Conservation (phyloP, 495 filamentous ascomycete species). For the Thozetella sp. region DNA sequence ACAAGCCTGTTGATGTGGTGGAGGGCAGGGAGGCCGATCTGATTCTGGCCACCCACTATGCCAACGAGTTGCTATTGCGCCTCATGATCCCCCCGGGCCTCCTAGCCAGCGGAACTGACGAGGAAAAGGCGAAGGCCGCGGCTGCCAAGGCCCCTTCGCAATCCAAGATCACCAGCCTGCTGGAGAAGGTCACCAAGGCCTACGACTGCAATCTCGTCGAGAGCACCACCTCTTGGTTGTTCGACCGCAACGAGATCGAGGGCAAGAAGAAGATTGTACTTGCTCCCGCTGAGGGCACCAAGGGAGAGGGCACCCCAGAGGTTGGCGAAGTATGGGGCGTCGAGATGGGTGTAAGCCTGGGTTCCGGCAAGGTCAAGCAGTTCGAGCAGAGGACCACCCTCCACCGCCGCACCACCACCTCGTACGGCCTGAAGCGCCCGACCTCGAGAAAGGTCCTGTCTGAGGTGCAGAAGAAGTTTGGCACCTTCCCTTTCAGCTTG, state of each 20-base stretch:
- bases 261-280: constrained; percentile 98
- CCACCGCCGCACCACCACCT: constrained; percentile 88
- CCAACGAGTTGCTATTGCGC: constrained; percentile 90
- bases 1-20: constrained; percentile 57
- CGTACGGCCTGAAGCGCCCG: constrained; percentile 87
- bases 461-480: constrained; percentile 95
- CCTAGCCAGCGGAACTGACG: constrained; percentile 79
- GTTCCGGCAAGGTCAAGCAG: constrained; percentile 91
- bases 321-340: constrained; percentile 98
- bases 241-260: constrained; percentile 96
- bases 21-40: constrained; percentile 81
- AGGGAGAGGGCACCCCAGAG: constrained; percentile 89
- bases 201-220: constrained; percentile 95
- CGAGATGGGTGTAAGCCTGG: constrained; percentile 88
- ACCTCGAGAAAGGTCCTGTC: constrained; percentile 88
- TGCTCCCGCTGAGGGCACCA: constrained; percentile 79
- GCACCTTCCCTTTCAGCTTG: constrained; percentile 95
- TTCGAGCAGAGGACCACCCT: constrained; percentile 85
- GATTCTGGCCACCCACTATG: constrained; percentile 88
- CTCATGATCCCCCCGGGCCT: constrained; percentile 89
- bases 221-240: constrained; percentile 95
- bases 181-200: constrained; percentile 88
- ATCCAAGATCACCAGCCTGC: constrained; percentile 76
- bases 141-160: constrained; percentile 79
- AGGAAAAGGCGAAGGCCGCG: constrained; percentile 92